A percentile compares a stretch with the other conserved stretches of the same genome.
Conservation (phyloP, 495 filamentous ascomycete genomes). For the Aspergillus baeticus region DNA sequence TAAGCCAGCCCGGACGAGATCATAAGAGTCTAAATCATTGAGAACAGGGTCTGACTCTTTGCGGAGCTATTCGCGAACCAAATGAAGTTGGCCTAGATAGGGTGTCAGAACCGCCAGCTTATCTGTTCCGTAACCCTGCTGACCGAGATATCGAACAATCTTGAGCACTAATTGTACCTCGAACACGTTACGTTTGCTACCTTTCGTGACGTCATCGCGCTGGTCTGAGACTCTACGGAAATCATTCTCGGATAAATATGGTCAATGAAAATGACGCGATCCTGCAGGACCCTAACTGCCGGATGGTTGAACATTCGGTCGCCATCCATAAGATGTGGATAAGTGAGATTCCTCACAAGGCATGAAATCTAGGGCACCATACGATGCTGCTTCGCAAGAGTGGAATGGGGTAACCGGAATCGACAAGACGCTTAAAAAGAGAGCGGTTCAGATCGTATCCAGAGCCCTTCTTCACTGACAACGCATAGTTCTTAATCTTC, state of each 20-base stretch:
- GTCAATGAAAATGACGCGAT: constrained; percentile 65
- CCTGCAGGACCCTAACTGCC: constrained; percentile 54
- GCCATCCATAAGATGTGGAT: constrained; percentile 63
- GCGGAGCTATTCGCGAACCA: constrained; percentile 53
- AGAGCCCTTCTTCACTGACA: constrained; percentile 65
- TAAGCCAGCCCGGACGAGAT: constrained; percentile 65
- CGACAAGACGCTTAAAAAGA: constrained; percentile 70
- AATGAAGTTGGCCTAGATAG: constrained; percentile 67
- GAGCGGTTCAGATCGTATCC: constrained; percentile 71
- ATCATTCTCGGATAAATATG: constrained; percentile 55
- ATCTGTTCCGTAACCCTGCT: constrained; percentile 71
- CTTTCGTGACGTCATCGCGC: constrained; percentile 45
- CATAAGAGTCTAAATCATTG: constrained; percentile 68
- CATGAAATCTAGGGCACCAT: constrained; percentile 71
- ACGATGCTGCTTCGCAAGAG: constrained; percentile 62
- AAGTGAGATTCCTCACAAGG: constrained; percentile 58
- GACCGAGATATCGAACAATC: constrained; percentile 68
- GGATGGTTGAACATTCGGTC: constrained; percentile 49
- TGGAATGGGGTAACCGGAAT: constrained; percentile 52
- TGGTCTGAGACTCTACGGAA: constrained; percentile 43
- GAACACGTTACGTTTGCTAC: constrained; percentile 62
- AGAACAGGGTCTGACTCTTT: constrained; percentile 59
- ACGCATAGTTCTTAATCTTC: constrained; percentile 61
- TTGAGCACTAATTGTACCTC: constrained; percentile 69
- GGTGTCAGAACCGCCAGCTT: constrained; percentile 72